Evolutionary conservation across 192 early-diverging fungal species (phyloP).

Genomic region (Coemansia sp.): DNA sequence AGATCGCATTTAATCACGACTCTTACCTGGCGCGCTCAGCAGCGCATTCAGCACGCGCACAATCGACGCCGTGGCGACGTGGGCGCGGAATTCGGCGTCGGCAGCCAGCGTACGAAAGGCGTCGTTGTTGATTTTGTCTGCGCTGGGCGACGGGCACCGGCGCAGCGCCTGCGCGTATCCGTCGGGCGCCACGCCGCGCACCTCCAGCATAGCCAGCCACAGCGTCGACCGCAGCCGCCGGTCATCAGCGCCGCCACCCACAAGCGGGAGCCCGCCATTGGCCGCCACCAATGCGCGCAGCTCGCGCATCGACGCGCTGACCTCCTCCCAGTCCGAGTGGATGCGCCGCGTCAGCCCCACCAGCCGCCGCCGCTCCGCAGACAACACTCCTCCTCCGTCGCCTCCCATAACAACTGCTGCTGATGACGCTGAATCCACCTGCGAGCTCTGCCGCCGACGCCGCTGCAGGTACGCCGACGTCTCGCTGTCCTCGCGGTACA

Average conservation of each 20-base stretch:
- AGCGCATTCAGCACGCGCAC: slow-evolving; percentile 85
- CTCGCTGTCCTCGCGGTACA: slow-evolving; percentile 40
- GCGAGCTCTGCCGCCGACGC: slow-evolving; percentile 27
- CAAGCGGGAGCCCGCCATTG: slow-evolving; percentile 38
- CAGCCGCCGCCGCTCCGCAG: slow-evolving; percentile 30
- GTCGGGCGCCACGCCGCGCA: slow-evolving; percentile 31
- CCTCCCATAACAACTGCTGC: too few relatives aligned
- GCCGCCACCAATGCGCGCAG: slow-evolving; percentile 32
- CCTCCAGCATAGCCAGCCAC: slow-evolving; percentile 57
- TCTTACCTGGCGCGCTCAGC: slow-evolving; percentile 79
- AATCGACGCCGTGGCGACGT: slow-evolving; percentile 73
- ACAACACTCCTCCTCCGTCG: neutral
- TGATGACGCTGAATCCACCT: neutral
- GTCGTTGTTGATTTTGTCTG: slow-evolving; percentile 90
- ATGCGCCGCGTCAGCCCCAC: slow-evolving; percentile 40
- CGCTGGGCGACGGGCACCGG: slow-evolving; percentile 69
- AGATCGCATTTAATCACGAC: neutral
- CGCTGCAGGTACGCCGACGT: slow-evolving; percentile 40
- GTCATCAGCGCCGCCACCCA: slow-evolving; percentile 1
- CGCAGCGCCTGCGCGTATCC: slow-evolving; percentile 77
- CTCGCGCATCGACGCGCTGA: slow-evolving; percentile 41
- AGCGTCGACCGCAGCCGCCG: slow-evolving; percentile 13
- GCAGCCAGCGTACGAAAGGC: slow-evolving; percentile 84
- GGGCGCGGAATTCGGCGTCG: slow-evolving; percentile 72
- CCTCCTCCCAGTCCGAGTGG: slow-evolving; percentile 51